Evolutionary conservation across 371 early-diverging fungal genomes (phyloP).

Genomic region (Parasitella parasitica): DNA sequence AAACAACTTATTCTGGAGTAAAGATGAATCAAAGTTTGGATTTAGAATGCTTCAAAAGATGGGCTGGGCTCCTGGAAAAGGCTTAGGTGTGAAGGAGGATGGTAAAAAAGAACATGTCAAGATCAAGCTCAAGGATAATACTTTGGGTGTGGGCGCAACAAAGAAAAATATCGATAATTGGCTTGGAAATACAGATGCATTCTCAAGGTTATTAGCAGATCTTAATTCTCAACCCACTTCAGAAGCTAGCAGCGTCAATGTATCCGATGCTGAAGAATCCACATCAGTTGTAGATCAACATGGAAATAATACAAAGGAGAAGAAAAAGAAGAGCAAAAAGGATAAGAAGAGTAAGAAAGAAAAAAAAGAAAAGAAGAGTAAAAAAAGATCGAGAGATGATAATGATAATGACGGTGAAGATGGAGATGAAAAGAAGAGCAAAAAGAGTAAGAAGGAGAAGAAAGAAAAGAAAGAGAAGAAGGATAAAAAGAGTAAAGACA

Average conservation of each 20-base stretch:
- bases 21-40: constrained; percentile 86
- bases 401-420: constrained; percentile 26
- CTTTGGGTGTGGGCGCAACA: constrained; percentile 86
- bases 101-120: constrained; percentile 81
- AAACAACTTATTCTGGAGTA: constrained; percentile 87
- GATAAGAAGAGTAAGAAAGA: constrained; percentile 34
- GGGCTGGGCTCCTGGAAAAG: constrained; percentile 95
- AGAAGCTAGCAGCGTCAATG: constrained; percentile 34
- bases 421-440: constrained; percentile 24
- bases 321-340: constrained; percentile 33
- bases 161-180: constrained; percentile 88
- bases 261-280: constrained; percentile 36
- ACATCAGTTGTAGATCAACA: constrained; percentile 8
- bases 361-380: constrained; percentile 21
- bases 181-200: constrained; percentile 90
- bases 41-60: constrained; percentile 90
- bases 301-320: constrained; percentile 1
- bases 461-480: constrained; percentile 39
- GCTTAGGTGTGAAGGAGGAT: constrained; percentile 86
- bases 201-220: constrained; percentile 78
- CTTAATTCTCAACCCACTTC: constrained; percentile 58
- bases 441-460: constrained; percentile 33
- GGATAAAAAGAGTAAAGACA: constrained; percentile 26
- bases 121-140: constrained; percentile 77
- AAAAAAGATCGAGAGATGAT: constrained; percentile 17